phyloP scores from a whole-genome alignment of 805 yeast species.

The Zygoascus flipseniorum region DNA sequence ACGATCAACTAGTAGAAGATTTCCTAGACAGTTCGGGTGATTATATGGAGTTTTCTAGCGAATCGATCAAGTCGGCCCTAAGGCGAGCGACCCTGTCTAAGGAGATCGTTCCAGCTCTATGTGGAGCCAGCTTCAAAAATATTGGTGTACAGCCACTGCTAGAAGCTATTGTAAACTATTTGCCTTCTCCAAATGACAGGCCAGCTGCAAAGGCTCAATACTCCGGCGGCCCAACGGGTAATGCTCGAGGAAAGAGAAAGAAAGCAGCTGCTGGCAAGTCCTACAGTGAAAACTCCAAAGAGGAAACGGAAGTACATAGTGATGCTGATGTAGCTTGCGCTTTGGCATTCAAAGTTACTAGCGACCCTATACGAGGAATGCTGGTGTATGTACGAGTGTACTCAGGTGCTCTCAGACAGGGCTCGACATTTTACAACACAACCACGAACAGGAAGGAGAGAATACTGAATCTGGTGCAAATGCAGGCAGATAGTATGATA shows the following conservation, averaged over 20 bases:
- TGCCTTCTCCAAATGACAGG: slow-evolving; percentile 76
- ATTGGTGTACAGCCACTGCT: slow-evolving; percentile 92
- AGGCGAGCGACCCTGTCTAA: slow-evolving; percentile 52
- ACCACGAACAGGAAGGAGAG: slow-evolving; percentile 59
- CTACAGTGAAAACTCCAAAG: slow-evolving; percentile 3
- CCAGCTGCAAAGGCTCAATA: slow-evolving; percentile 41
- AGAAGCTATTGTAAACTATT: slow-evolving; percentile 68
- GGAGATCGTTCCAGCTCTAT: slow-evolving; percentile 66
- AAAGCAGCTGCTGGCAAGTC: background rate
- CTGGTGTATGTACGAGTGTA: slow-evolving; percentile 85
- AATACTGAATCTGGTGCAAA: slow-evolving; percentile 59
- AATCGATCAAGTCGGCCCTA: slow-evolving; percentile 49
- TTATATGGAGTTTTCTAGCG: slow-evolving; percentile 52
- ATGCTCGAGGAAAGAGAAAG: slow-evolving; percentile 11
- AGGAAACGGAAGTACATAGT: slow-evolving; percentile 1
- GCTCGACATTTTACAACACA: slow-evolving; percentile 57
- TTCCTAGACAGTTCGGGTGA: slow-evolving; percentile 59
- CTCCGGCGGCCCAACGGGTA: slow-evolving; percentile 13
- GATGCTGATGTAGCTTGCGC: slow-evolving; percentile 60
- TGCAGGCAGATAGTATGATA: slow-evolving; percentile 84
- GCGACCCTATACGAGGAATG: slow-evolving; percentile 70
- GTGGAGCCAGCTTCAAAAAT: slow-evolving; percentile 89
- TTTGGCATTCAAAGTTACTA: slow-evolving; percentile 83
- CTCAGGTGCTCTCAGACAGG: slow-evolving; percentile 63
- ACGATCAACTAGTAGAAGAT: slow-evolving; percentile 67